Evolutionary conservation across 1,284 basidiomycete genomes (phyloP), one percentile per base, ranked within the genome.

Genomic region (Mycosarcoma mackinlayi): DNA sequence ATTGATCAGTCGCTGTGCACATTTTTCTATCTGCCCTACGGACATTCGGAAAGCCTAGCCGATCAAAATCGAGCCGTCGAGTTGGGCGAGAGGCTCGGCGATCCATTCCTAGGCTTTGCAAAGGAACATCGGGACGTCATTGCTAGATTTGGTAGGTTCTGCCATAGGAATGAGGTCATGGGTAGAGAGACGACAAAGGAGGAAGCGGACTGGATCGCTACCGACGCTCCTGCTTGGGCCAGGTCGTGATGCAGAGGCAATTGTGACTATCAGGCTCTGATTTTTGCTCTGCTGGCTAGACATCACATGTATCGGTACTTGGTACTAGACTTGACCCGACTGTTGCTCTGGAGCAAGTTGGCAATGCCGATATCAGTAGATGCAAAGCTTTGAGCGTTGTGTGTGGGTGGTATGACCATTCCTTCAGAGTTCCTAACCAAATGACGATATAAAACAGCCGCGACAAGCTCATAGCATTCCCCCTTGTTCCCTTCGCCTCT

Each of bases 21-120:
- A 8, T 69, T 69, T 40, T 63, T 69, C 48, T 69, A 63, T 35
- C 46, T 69, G 0, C 66, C 66, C 18, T 69, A 39, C 8, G 35
- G 31, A 6, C 66, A 69, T 47, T 69, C 66, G n/a, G 66, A 69
- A 35, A 42, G 35, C 8, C 7, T 69, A n/a, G 50, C 31, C 10
- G 66, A 69, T 31, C 66, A 69, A 24, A 37, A 69, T 19, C 49
- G 28, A 34, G 66, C 51, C 7, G 33, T 69, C 6, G 21, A 56
- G n/a, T 30, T 60, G 21, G 66, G 56, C 9, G 30, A 64, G 34
- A 31, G 34, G 16, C 14, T 69, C 6, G 66, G 60, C 1, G 66
- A 51, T 19, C 52, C 51, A 2, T 69, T 64, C 27, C 27, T 69
- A 9, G 16, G 24, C 40, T 39, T 44, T 30, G 60, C 60, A 23